Conservation (phyloP, 192 early-diverging fungal genomes). For the Endogone sp. region DNA sequence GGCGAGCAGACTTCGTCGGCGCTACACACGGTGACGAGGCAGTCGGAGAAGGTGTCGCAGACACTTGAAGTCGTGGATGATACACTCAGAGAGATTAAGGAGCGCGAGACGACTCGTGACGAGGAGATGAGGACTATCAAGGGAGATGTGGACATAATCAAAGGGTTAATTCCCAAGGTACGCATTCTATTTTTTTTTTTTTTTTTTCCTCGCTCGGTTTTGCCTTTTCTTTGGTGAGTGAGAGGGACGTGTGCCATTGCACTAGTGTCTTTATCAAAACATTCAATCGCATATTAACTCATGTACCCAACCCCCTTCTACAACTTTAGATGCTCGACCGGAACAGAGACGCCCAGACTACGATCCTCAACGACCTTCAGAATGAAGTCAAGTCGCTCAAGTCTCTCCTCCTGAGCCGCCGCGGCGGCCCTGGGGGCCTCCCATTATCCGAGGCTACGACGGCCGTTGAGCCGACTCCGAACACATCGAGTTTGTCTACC, state of each 20-base stretch:
- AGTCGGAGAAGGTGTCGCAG: constrained; percentile 67
- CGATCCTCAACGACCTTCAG: constrained; percentile 77
- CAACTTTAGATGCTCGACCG: constrained; percentile 65
- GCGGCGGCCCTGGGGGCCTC: constrained; percentile 7
- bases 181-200: background rate
- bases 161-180: constrained; percentile 74
- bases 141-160: constrained; percentile 68
- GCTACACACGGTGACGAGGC: constrained; percentile 58
- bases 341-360: constrained; percentile 64
- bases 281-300: no score
- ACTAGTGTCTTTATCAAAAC: no score
- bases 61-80: constrained; percentile 62
- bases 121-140: constrained; percentile 70
- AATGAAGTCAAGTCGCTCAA: constrained; percentile 92
- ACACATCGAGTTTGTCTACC: background rate
- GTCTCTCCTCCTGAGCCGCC: constrained; percentile 82
- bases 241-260: background rate
- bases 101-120: constrained; percentile 60
- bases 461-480: background rate
- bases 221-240: background rate
- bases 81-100: constrained; percentile 55
- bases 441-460: background rate
- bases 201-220: constrained; percentile 1
- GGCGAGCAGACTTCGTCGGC: constrained; percentile 61
- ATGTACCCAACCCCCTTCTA: no score